These are phyloP conservation scores for Tremella yokohamensis DNA, from an alignment of 768 basidiomycete species.

Conservation along the genomic window DNA sequence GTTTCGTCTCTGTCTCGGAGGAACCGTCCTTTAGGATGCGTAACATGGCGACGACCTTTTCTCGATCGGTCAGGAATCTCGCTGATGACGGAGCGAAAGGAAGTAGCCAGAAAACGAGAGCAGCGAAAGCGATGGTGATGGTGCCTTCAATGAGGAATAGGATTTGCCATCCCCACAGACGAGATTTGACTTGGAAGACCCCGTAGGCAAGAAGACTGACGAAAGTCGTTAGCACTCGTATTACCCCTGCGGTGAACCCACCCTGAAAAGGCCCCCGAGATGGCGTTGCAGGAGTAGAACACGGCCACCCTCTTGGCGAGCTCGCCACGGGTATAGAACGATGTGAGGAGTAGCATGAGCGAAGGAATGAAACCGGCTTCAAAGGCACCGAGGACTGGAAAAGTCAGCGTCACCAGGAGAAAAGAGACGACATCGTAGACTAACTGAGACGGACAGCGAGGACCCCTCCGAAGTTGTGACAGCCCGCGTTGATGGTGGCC, in stretches of 20 bases:
- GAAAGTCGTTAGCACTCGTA: no score
- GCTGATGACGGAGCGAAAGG: constrained; percentile 14
- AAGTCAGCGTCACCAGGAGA: neutral
- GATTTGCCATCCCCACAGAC: constrained; percentile 58
- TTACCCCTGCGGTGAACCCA: no score
- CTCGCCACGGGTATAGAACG: constrained; percentile 58
- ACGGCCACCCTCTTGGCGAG: constrained; percentile 58
- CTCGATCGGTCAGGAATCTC: constrained; percentile 16
- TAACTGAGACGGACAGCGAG: constrained; percentile 22
- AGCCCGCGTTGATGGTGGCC: constrained; percentile 30
- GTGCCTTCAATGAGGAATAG: constrained; percentile 59
- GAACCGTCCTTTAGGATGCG: constrained; percentile 58
- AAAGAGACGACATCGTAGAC: constrained; percentile 1
- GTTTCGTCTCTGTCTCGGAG: constrained; percentile 53
- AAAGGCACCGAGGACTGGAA: constrained; percentile 25
- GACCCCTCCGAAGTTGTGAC: constrained; percentile 19
- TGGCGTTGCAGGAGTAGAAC: constrained; percentile 54
- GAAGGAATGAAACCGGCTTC: constrained; percentile 38
- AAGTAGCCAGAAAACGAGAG: constrained; percentile 53
- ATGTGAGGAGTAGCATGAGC: constrained; percentile 57
- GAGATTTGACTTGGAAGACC: constrained; percentile 53
- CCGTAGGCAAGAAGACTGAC: constrained; percentile 59
- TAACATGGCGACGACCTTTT: constrained; percentile 29
- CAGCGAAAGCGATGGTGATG: constrained; percentile 50
- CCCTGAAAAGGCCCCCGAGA: constrained; percentile 31